phyloP scores from a whole-genome alignment of 768 basidiomycete genomes.

The Pleurotus sapidus region DNA sequence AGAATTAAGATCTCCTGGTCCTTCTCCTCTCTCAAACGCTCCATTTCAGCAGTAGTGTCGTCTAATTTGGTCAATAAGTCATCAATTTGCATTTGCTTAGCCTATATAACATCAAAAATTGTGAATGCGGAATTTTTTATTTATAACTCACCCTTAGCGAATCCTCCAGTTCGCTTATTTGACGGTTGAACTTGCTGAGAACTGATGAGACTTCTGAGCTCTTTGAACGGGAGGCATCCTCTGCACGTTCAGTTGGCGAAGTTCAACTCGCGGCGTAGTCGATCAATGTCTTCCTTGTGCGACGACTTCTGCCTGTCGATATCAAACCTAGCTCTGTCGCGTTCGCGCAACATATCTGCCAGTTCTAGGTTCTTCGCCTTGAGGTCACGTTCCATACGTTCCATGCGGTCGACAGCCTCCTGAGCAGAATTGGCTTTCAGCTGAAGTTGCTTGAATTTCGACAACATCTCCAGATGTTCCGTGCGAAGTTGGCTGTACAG shows the following conservation, averaged over 20 bases:
- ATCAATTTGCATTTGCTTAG: slow-evolving; percentile 96
- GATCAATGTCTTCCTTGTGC: slow-evolving; percentile 94
- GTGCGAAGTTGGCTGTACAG: slow-evolving; percentile 97
- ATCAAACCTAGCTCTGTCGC: slow-evolving; percentile 94
- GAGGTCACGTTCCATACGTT: slow-evolving; percentile 96
- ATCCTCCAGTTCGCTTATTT: slow-evolving; percentile 94
- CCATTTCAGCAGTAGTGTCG: slow-evolving; percentile 68
- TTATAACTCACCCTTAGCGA: slow-evolving; percentile 70
- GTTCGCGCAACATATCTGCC: slow-evolving; percentile 98
- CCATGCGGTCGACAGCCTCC: slow-evolving; percentile 97
- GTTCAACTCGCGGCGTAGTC: slow-evolving; percentile 84
- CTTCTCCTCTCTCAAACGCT: slow-evolving; percentile 88
- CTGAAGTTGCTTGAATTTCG: slow-evolving; percentile 96
- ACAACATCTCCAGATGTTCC: slow-evolving; percentile 95
- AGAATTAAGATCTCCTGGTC: slow-evolving; percentile 95
- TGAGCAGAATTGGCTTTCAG: slow-evolving; percentile 98
- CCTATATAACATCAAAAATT: slow-evolving; percentile 36
- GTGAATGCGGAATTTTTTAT: not conserved
- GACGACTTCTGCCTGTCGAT: slow-evolving; percentile 89
- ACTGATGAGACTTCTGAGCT: slow-evolving; percentile 89
- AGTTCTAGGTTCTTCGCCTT: slow-evolving; percentile 98
- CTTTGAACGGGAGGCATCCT: slow-evolving; percentile 88
- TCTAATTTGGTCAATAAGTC: slow-evolving; percentile 84
- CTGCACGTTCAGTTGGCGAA: slow-evolving; percentile 98
- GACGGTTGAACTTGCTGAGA: slow-evolving; percentile 92